Evolutionary conservation across 2,329 filamentous ascomycete species (phyloP), one percentile per base, ranked within the genome.

Genomic region (Aureobasidium sp.): DNA sequence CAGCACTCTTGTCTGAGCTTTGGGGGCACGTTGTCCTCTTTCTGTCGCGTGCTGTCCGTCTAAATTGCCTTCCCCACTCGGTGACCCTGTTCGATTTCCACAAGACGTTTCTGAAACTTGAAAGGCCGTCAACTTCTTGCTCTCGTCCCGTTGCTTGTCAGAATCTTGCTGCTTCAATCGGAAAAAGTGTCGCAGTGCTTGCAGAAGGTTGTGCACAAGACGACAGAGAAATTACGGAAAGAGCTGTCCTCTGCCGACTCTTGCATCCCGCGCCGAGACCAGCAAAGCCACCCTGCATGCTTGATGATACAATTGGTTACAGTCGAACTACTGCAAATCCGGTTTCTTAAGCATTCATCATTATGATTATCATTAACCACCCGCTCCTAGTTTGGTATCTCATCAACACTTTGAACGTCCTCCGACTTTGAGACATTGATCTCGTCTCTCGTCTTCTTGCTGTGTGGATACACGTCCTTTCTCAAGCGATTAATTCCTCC

Each of bases 401-500:
- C 66, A 51, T 69, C 59, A 15, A 71, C 51, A 59, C 48, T 63
- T 15, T 63, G 61, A 1, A 71, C 64, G 4, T 50, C 29, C 29
- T 63, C 36, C 7, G 64, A 61, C 34, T 63, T 27, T 10, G 55
- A 46, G 2, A 66, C 70, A 64, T 73, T 72, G 34, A 70, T 47
- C 27, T 64, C 61, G 26, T 65, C 66, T 15, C 69, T 63, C n/a
- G 68, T 67, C 57, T 64, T 67, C 36, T 65, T 66, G 53, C 71
- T 73, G 52, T 69, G 66, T 29, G 67, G 65, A 61, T 73, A 72
- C 3, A 71, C 66, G 4, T 51, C 64, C 62, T 69, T 72, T 17
- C 69, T 63, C 50, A 73, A 57, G 6, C 71, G 53, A 41, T 72
- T 71, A 32, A 70, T 69, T 37, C 66, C 69, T 0, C 70, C 70